Evolutionary conservation across 805 yeast genomes (phyloP).

Genomic region (Kazachstania psychrophila): DNA sequence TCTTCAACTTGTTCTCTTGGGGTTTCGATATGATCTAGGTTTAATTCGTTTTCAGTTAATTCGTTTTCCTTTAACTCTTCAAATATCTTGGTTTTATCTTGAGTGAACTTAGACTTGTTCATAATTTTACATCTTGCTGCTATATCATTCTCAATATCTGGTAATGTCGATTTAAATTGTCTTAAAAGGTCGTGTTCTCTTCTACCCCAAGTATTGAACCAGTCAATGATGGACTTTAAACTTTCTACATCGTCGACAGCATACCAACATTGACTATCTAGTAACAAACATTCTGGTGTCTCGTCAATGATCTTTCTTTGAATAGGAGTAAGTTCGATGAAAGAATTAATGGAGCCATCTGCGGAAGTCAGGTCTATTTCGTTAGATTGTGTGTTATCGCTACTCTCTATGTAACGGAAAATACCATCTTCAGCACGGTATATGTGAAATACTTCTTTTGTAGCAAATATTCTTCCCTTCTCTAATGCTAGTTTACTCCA

Average conservation of each 20-base stretch:
- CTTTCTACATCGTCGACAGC: conserved; percentile 55
- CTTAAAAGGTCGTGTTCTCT: conserved; percentile 53
- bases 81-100: conserved; percentile 36
- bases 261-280: conserved; percentile 52
- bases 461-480: conserved; percentile 17
- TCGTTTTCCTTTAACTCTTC: conserved; percentile 33
- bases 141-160: conserved; percentile 34
- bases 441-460: conserved; percentile 21
- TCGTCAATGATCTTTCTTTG: conserved; percentile 66
- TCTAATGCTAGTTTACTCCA: conserved; percentile 22
- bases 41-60: conserved; percentile 28
- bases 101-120: conserved; percentile 35
- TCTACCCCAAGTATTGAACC: conserved; percentile 69
- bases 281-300: conserved; percentile 43
- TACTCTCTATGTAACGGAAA: conserved; percentile 10
- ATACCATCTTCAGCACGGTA: conserved; percentile 16
- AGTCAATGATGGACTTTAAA: conserved; percentile 43
- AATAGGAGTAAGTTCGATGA: conserved; percentile 20
- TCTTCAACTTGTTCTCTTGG: conserved; percentile 1
- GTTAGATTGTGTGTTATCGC: conserved; percentile 6
- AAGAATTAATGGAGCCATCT: conserved; percentile 14
- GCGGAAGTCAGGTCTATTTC: conserved; percentile 16
- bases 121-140: conserved; percentile 49
- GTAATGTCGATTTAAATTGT: conserved; percentile 36
- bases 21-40: conserved; percentile 3